phyloP scores from a whole-genome alignment of 2,329 filamentous ascomycete genomes.

The Colletotrichum sp. region DNA sequence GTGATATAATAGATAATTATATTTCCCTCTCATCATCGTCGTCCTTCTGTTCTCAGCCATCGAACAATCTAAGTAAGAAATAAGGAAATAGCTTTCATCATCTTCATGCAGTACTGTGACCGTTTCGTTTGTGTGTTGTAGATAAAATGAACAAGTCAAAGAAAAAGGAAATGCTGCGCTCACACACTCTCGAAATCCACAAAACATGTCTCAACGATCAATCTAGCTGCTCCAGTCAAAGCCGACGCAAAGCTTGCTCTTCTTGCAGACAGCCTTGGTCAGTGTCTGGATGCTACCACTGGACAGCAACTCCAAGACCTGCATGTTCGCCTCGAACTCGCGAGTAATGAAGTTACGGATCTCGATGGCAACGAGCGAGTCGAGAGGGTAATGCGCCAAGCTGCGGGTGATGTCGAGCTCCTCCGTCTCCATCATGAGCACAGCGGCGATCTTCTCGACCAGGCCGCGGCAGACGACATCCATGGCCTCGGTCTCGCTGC shows the following conservation, averaged over 20 bases:
- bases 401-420: slow-evolving; percentile 50
- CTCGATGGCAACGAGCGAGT: slow-evolving; percentile 55
- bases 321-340: slow-evolving; percentile 54
- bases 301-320: slow-evolving; percentile 60
- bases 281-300: slow-evolving; percentile 56
- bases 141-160: neutral
- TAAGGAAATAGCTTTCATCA: neutral
- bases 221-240: slow-evolving; percentile 20
- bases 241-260: slow-evolving; percentile 42
- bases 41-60: neutral
- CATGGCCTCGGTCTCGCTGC: slow-evolving; percentile 48
- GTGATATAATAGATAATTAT: neutral
- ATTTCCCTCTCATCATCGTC: neutral
- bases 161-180: neutral
- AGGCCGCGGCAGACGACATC: slow-evolving; percentile 49
- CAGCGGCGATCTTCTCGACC: slow-evolving; percentile 50
- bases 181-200: neutral
- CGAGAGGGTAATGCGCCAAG: slow-evolving; percentile 46
- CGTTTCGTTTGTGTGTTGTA: neutral
- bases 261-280: slow-evolving; percentile 50
- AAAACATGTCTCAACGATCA: neutral
- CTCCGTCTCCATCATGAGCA: slow-evolving; percentile 53
- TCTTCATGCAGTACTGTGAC: neutral
- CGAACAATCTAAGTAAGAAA: neutral
- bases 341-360: slow-evolving; percentile 56